Base-by-base conservation (phyloP, 495 filamentous ascomycete genomes). In the Neurospora hispaniola region DNA sequence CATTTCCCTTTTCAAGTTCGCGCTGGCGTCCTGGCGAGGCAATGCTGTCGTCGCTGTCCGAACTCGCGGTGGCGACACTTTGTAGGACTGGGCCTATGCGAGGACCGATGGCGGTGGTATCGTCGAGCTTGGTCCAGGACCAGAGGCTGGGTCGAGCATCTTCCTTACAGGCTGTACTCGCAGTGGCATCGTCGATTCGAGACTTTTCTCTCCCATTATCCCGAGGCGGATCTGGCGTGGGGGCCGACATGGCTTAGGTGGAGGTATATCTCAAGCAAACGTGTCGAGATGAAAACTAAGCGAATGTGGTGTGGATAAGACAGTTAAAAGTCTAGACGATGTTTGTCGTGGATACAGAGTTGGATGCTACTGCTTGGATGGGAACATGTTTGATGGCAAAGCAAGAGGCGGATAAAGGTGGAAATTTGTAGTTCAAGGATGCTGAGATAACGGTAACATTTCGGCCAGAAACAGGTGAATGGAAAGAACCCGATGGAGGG, bases 1-100 rank as follows among this genome's bases (percentile, higher is more conserved):
- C 88, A 81, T 90, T 89, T 44, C 86, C 88, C n/a, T 89, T 87
- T 79, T 97, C 93, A 75, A 92, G 75, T 69, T 91, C 92, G 73
- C 93, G 87, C 82, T 96, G 93, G 82, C 90, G 90, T 59, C 88
- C 89, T 18, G 96, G 79, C 39, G 85, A 84, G 35, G 79, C 82
- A 48, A 80, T 74, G 74, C 86, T 82, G 69, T 81, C 76, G 40
- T 84, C 82, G 41, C 75, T 81, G 44, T 82, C 80, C 4, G 81
- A 81, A 59, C 84, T 82, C 42, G 78, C 79, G 41, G 20, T 71
- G 48, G 77, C 74, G n/a, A 74, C 72, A 70, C 73, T 77, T 14
- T 80, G 73, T 27, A 84, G 77, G 16, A 81, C 81, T 20, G 85
- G 85, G 23, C 81, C 82, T 71, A 87, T 87, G 40, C 85, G 79